A percentile compares a stretch with the other conserved stretches of the same genome.
Conservation (phyloP, 495 filamentous ascomycete genomes). For the Hypoxylon cercidicola region DNA sequence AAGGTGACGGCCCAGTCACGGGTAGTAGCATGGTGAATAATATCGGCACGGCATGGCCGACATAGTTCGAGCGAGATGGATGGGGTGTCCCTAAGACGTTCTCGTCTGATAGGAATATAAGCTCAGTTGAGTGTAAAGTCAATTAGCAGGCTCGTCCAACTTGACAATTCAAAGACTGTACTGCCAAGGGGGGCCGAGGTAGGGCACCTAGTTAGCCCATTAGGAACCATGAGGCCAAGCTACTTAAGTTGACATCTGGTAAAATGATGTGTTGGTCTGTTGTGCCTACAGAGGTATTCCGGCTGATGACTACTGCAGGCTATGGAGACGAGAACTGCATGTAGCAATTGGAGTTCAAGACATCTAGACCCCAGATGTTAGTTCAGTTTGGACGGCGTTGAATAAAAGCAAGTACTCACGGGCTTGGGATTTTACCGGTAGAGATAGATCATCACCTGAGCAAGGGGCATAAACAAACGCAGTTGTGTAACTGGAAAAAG, state of each 20-base stretch:
- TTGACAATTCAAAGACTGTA: neutral
- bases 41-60: constrained; percentile 24
- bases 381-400: constrained; percentile 7
- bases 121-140: constrained; percentile 6
- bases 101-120: neutral
- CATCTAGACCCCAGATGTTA: constrained; percentile 12
- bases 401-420: constrained; percentile 13
- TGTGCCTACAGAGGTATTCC: neutral
- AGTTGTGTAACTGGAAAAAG: too few relatives aligned
- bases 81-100: constrained; percentile 14
- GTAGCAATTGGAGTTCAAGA: constrained; percentile 11
- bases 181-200: constrained; percentile 8
- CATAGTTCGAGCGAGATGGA: constrained; percentile 16
- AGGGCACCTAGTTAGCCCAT: neutral
- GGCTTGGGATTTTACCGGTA: neutral
- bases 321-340: constrained; percentile 8
- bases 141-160: constrained; percentile 2
- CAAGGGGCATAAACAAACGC: too few relatives aligned
- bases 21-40: constrained; percentile 31
- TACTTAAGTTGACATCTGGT: neutral
- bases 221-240: neutral
- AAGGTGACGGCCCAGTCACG: constrained; percentile 10
- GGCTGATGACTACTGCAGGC: constrained; percentile 12
- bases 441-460: too few relatives aligned
- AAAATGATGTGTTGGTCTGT: neutral